phyloP scores from a whole-genome alignment of 495 filamentous ascomycete species.

The Aspergillus egyptiacus region DNA sequence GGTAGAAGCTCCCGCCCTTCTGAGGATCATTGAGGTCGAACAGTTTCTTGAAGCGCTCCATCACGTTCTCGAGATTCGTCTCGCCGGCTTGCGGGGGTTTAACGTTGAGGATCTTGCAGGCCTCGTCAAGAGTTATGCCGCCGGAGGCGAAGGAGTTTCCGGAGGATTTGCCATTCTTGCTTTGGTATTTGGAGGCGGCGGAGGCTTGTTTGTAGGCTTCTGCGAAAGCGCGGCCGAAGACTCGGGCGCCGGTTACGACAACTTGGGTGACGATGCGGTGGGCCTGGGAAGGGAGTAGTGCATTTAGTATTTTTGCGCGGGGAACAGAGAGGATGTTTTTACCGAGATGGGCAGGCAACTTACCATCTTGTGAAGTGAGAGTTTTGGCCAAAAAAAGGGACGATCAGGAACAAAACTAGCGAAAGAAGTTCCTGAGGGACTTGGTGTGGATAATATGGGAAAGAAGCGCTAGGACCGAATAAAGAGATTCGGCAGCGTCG shows the following conservation, averaged over 20 bases:
- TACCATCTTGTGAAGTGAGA: constrained; percentile 16
- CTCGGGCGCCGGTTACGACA: constrained; percentile 79
- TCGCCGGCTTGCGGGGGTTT: constrained; percentile 77
- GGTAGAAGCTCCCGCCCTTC: constrained; percentile 94
- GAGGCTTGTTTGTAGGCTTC: constrained; percentile 89
- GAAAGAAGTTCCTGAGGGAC: background rate
- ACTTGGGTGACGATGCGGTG: constrained; percentile 93
- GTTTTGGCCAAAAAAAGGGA: background rate
- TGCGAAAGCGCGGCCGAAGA: constrained; percentile 86
- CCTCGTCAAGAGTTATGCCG: constrained; percentile 88
- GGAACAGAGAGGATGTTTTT: background rate
- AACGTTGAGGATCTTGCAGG: constrained; percentile 96
- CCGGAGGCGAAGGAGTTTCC: constrained; percentile 51
- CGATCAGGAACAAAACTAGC: background rate
- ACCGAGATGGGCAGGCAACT: background rate
- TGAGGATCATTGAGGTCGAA: constrained; percentile 92
- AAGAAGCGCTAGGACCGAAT: background rate
- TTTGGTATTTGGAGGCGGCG: constrained; percentile 73
- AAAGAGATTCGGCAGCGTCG: background rate
- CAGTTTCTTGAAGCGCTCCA: constrained; percentile 85
- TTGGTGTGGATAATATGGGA: background rate
- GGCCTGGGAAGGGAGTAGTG: constrained; percentile 51
- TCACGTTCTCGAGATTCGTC: constrained; percentile 67
- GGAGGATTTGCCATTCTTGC: constrained; percentile 19
- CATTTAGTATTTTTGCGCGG: constrained; percentile 3